Base-by-base conservation (phyloP, 331 rosid species). In the Spiraea crenata region DNA sequence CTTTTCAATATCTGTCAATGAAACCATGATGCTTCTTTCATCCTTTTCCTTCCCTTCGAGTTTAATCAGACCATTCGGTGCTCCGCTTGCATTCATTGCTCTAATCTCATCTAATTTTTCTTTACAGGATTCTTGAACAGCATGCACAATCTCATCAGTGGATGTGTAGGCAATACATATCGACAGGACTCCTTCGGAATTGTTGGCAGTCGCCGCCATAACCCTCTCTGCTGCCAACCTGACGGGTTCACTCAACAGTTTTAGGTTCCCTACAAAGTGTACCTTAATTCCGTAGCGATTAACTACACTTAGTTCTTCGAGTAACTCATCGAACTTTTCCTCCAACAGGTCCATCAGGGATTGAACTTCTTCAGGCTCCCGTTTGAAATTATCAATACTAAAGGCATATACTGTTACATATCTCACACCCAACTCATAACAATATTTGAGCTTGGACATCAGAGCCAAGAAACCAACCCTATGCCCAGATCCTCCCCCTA, bases 101-200 rank as follows among this genome's bases (percentile, higher is more conserved):
- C 63, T 75, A 65, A 75, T 75, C 65, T 81, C 80, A 25, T 81
- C 68, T 74, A 70, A 70, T 75, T 70, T 81, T 40, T 84, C 80
- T 70, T 82, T 74, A 48, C 84, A 82, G 3, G 77, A 70, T 65
- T 79, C 56, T 42, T 74, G 56, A 57, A 85, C 77, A 31, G 89
- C 79, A 73, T 79, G 78, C 58, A 82, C 61, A 73, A 85, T 82
- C 79, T 82, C 86, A 74, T 74, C 67, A 45, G 79, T 82, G 35
- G 82, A 84, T 55, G 74, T 79, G 55, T 77, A 82, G 3, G 86
- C 89, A 67, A 85, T 9, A 71, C 86, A 85, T 37, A 85, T 79
- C 8, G 82, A 54, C 60, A 85, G 71, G 9, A 82, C 65, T 5
- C 59, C 71, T 41, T 67, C 70, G 31, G 76, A 73, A 71, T 85